These are phyloP conservation scores for Moesziomyces antarcticus DNA, from an alignment of 1,284 basidiomycete genomes.

Conservation along the genomic window DNA sequence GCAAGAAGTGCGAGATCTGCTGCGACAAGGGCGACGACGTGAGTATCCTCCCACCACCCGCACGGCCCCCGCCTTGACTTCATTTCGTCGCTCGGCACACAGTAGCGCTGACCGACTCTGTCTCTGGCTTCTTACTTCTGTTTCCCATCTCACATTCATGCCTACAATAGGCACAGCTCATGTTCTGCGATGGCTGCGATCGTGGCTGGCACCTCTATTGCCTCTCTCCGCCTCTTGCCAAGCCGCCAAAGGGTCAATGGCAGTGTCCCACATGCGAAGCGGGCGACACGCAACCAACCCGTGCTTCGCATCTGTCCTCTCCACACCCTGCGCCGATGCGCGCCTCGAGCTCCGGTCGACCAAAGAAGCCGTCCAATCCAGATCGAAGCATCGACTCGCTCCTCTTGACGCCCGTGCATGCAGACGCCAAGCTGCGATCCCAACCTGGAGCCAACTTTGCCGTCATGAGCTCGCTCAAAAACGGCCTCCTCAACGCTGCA, in stretches of 20 bases:
- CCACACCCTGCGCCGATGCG: slow-evolving; percentile 2
- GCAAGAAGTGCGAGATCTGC: slow-evolving; percentile 93
- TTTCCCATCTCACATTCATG: too few species aligned
- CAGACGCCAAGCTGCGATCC: slow-evolving; percentile 9
- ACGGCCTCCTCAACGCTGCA: slow-evolving; percentile 31
- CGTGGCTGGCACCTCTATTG: slow-evolving; percentile 95
- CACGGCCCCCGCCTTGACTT: slow-evolving; percentile 5
- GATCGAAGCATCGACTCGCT: slow-evolving; percentile 38
- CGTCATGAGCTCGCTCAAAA: slow-evolving; percentile 38
- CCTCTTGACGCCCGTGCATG: slow-evolving; percentile 15
- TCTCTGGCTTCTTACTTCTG: not conserved
- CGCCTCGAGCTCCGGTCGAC: slow-evolving; percentile 25
- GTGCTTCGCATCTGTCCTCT: slow-evolving; percentile 5
- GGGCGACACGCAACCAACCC: slow-evolving; percentile 20
- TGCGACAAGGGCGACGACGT: slow-evolving; percentile 87
- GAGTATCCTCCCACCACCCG: slow-evolving; percentile 68
- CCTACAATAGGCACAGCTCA: slow-evolving; percentile 76
- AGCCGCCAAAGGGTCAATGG: slow-evolving; percentile 56
- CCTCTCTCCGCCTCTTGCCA: slow-evolving; percentile 74
- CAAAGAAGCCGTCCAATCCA: slow-evolving; percentile 38
- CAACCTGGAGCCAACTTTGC: slow-evolving; percentile 21
- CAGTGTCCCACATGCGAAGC: slow-evolving; percentile 60
- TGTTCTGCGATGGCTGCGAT: slow-evolving; percentile 96
- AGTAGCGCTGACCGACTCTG: slow-evolving; percentile 8
- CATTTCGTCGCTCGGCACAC: slow-evolving; percentile 8